Conservation (phyloP, 345 rosid species). For the Rubroshorea leprosula region DNA sequence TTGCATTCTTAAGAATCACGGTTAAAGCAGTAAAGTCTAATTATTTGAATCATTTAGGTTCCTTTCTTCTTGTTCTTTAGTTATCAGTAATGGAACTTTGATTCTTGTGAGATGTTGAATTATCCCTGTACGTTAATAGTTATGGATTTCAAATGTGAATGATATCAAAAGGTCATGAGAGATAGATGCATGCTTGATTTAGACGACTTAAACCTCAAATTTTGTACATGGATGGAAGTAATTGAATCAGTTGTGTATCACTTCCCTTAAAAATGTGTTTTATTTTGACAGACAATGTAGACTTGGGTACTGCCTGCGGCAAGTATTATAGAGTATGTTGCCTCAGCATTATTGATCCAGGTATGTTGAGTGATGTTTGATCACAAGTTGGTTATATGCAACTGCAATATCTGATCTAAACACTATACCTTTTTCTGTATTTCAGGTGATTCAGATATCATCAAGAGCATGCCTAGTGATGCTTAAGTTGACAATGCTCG, state of each 20-base stretch:
- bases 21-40: too few relatives aligned
- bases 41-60: too few relatives aligned
- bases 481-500: constrained; percentile 7
- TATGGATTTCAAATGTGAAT: too few relatives aligned
- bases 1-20: too few relatives aligned
- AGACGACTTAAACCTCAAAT: background rate
- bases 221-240: background rate
- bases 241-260: background rate
- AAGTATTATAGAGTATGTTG: constrained; percentile 67
- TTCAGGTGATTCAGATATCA: constrained; percentile 69
- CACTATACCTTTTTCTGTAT: background rate
- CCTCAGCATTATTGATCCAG: constrained; percentile 58
- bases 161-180: too few relatives aligned
- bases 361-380: constrained; percentile 18
- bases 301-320: constrained; percentile 68
- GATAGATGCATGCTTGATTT: too few relatives aligned
- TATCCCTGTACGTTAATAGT: too few relatives aligned
- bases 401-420: background rate
- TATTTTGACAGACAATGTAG: constrained; percentile 49
- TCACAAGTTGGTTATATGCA: background rate
- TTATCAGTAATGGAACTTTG: too few relatives aligned
- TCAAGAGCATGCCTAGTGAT: constrained; percentile 51
- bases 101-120: too few relatives aligned
- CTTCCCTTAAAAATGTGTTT: background rate
- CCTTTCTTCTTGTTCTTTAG: too few relatives aligned